These are phyloP conservation scores for Daldinia vernicosa DNA, from an alignment of 495 filamentous ascomycete species.

Conservation along the genomic window DNA sequence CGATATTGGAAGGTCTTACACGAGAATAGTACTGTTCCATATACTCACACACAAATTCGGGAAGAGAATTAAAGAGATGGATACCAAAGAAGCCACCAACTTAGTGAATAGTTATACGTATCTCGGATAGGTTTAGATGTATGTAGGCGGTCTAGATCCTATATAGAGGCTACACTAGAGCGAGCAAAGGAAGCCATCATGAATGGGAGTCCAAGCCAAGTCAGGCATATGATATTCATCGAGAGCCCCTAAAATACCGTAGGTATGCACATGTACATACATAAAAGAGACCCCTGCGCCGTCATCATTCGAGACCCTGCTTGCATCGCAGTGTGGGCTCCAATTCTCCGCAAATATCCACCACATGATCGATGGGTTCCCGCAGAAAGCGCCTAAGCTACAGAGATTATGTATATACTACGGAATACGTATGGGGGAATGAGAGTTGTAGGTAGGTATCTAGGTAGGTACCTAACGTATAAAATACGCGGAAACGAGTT, in stretches of 20 bases:
- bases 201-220: conserved; percentile 18
- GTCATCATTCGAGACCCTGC: conserved; percentile 39
- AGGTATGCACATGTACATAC: background rate
- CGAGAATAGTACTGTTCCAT: background rate
- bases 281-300: conserved; percentile 24
- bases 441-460: background rate
- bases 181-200: conserved; percentile 8
- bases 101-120: conserved; percentile 16
- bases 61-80: background rate
- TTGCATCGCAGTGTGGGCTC: conserved; percentile 34
- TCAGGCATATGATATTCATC: conserved; percentile 25
- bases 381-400: conserved; percentile 35
- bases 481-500: conserved; percentile 4
- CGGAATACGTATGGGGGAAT: conserved; percentile 3
- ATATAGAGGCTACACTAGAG: conserved; percentile 3
- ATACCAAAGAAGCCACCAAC: conserved; percentile 11
- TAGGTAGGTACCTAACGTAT: conserved; percentile 1
- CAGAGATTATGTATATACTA: conserved; percentile 5
- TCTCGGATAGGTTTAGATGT: conserved; percentile 23
- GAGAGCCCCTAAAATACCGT: conserved; percentile 8
- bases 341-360: conserved; percentile 39
- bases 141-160: conserved; percentile 41
- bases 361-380: conserved; percentile 43
- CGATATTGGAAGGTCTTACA: conserved; percentile 2
- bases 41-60: too few relatives aligned